A percentile compares a stretch with the other conserved stretches of the same genome.
phyloP scores from a whole-genome alignment of 78 protist genomes.

The Goniomonas avonlea region DNA sequence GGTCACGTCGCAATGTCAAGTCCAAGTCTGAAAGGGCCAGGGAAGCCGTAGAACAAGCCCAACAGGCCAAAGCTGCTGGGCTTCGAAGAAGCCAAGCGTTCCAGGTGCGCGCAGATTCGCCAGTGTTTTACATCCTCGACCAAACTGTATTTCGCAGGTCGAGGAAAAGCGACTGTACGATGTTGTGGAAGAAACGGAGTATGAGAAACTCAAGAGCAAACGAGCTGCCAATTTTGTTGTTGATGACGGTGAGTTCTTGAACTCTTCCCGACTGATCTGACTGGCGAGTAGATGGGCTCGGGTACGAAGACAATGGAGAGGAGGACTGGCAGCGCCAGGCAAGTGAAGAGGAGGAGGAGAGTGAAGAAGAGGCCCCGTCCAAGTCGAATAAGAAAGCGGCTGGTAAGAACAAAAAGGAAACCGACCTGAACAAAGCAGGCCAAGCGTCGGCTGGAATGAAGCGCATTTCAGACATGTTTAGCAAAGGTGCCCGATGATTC shows the following conservation, averaged over 20 bases:
- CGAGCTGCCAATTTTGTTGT: background rate
- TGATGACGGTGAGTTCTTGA: background rate
- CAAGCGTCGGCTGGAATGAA: background rate
- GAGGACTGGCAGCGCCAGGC: too few species aligned
- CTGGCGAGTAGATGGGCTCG: background rate
- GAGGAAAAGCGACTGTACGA: background rate
- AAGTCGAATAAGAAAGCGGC: background rate
- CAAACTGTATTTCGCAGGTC: background rate
- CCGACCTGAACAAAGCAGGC: background rate
- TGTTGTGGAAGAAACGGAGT: background rate
- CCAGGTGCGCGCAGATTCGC: background rate
- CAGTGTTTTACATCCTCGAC: background rate
- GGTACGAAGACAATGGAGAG: conserved; percentile 15
- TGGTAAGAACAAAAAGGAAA: background rate
- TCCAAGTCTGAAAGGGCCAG: too few species aligned
- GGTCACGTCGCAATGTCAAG: too few species aligned
- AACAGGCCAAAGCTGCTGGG: background rate
- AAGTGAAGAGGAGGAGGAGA: too few species aligned
- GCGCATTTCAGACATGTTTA: background rate
- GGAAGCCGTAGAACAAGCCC: too few species aligned
- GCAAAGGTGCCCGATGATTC: background rate
- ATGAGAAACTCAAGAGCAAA: background rate
- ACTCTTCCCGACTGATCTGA: background rate
- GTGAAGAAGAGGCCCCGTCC: background rate
- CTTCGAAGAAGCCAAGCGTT: background rate